Base-by-base conservation (phyloP, 73 alveolate species). In the Effrenium voratum region DNA sequence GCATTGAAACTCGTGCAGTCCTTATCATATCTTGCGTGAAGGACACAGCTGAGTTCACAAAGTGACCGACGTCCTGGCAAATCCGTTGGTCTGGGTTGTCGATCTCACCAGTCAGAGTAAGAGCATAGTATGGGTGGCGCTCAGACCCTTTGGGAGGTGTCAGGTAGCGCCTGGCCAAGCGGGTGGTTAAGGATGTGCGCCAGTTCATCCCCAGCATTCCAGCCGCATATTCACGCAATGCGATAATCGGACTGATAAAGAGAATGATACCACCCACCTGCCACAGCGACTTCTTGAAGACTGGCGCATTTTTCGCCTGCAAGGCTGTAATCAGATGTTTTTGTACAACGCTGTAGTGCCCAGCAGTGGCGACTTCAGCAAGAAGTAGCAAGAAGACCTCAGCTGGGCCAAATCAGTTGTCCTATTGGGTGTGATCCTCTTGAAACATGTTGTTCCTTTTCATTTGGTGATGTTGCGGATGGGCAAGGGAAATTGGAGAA, bases 61-160 rank as follows among this genome's bases (percentile, higher is more conserved):
- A 75, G 41, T 22, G 36, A 15, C 60, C 47, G 32, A 76, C 91
- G 19, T 52, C 63, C 63, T 52, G 63, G 36, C 87, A 70, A 34
- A 91, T 91, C 32, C 98, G 98, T 40, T 91, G 98, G 47, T 91
- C 98, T 16, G 98, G 98, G 34, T 91, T 91, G 80, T 91, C 98
- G 19, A 91, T 91, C 46, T 91, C 80, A 16, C 98, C 94, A 19
- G 94, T 85, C 81, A 85, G 73, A 22, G 94, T 85, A 43, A 85
- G 81, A 59, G 63, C 43, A 81, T 85, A 85, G 94, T 75, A 85
- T 38, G 94, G 94, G 49, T 66, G 77, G 41, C 22, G 63, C 26
- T 52, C 63, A 52, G 63, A 12, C 63, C 63, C 63, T 30, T 26
- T 66, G 41, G n/a, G 34, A 66, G 34, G 43, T 45, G 10, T n/a